Evolutionary conservation across 176 grass and related monocot genomes (phyloP).

Genomic region (Neostapfia colusana): DNA sequence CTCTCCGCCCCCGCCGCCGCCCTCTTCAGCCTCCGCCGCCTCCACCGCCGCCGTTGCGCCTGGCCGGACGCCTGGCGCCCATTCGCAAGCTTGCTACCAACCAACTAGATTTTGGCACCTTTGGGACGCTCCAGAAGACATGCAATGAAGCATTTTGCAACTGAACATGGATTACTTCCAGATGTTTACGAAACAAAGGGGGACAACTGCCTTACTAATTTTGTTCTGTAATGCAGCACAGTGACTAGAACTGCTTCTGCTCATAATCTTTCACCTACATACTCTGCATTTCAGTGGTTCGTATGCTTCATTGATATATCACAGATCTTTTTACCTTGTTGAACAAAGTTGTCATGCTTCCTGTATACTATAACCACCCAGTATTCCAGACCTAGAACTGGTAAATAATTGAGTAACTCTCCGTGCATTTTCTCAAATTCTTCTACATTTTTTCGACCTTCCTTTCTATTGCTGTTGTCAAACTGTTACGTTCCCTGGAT

Average conservation of each 20-base stretch:
- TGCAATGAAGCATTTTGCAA: background rate
- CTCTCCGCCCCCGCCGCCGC: too few species aligned
- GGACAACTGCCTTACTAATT: background rate
- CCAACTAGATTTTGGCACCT: background rate
- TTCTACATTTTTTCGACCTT: background rate
- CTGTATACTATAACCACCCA: too few species aligned
- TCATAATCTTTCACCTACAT: background rate
- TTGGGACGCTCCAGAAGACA: background rate
- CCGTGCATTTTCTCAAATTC: background rate
- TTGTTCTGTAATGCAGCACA: background rate
- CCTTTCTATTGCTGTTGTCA: conserved; percentile 17
- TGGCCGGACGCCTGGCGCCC: too few species aligned
- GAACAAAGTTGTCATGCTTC: too few species aligned
- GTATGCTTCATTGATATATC: background rate
- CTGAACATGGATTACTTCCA: background rate
- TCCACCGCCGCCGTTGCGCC: too few species aligned
- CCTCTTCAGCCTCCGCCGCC: too few species aligned
- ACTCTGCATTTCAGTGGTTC: conserved; percentile 8
- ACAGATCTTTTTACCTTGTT: too few species aligned
- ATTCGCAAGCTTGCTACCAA: background rate
- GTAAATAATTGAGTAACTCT: conserved; percentile 1
- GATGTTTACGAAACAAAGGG: background rate
- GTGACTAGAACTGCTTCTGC: background rate
- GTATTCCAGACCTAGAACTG: too few species aligned
- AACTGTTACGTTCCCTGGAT: conserved; percentile 25